phyloP scores from a whole-genome alignment of 164 flowering plant genomes.

The Echeveria elegans region DNA sequence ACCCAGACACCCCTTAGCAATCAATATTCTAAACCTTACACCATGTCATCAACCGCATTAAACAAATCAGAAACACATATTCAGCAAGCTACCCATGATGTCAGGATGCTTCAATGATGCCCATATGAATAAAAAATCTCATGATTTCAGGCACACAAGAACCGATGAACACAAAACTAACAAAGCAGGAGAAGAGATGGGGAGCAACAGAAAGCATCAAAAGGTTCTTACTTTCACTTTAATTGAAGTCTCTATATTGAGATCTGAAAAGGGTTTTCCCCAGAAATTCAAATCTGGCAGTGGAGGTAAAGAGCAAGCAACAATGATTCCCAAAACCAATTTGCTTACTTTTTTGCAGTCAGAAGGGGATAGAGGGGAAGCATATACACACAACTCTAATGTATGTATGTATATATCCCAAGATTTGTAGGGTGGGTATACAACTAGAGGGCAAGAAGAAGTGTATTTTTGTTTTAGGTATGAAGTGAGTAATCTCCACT shows the following conservation, averaged over 20 bases:
- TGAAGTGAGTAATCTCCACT: slow-evolving; percentile 5
- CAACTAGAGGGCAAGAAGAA: neutral
- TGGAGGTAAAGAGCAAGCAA: neutral
- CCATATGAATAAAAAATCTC: neutral
- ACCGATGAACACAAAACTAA: neutral
- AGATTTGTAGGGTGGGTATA: slow-evolving; percentile 4
- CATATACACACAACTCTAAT: neutral
- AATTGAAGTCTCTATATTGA: neutral
- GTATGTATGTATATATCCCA: neutral
- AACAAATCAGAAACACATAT: neutral
- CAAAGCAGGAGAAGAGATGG: neutral
- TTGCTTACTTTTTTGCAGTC: neutral
- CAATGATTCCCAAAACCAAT: neutral
- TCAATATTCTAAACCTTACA: slow-evolving; percentile 1
- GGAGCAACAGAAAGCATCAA: neutral
- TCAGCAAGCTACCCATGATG: slow-evolving; percentile 7
- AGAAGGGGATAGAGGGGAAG: neutral
- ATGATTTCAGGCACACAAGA: neutral
- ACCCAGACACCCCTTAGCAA: neutral
- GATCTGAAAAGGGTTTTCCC: neutral
- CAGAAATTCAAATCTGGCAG: neutral
- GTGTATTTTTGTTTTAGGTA: neutral
- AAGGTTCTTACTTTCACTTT: neutral
- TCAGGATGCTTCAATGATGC: slow-evolving; percentile 5
- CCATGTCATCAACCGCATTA: slow-evolving; percentile 5